Evolutionary conservation across 2,329 filamentous ascomycete species (phyloP).

Genomic region (Leptographium procerum): DNA sequence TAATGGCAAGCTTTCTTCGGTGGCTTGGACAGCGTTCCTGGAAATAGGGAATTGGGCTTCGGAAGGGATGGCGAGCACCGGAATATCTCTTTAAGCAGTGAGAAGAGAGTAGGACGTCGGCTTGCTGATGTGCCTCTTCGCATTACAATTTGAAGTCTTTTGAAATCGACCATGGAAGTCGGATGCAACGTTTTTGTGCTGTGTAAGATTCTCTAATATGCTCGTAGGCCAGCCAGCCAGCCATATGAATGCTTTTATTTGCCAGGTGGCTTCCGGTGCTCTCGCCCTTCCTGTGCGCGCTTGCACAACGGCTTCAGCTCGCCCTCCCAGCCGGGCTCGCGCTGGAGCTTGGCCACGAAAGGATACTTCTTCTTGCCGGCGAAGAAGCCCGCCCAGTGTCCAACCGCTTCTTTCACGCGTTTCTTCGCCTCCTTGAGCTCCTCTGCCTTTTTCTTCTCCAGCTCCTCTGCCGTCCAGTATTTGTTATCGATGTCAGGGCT

Average conservation of each 20-base stretch:
- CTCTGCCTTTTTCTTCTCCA: constrained; percentile 41
- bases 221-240: background rate
- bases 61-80: background rate
- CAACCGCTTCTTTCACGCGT: constrained; percentile 55
- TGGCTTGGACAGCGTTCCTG: background rate
- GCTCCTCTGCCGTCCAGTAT: constrained; percentile 42
- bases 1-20: background rate
- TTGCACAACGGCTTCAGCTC: constrained; percentile 57
- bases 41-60: background rate
- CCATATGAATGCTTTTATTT: background rate
- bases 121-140: background rate
- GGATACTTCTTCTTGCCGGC: constrained; percentile 68
- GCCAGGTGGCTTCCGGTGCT: constrained; percentile 43
- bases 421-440: constrained; percentile 55
- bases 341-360: constrained; percentile 63
- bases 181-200: too few relatives aligned
- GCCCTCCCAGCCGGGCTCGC: constrained; percentile 49
- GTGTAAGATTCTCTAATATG: too few relatives aligned
- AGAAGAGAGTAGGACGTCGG: background rate
- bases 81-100: background rate
- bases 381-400: constrained; percentile 81
- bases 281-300: constrained; percentile 48
- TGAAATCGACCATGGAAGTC: background rate
- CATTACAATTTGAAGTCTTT: background rate
- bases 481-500: constrained; percentile 51